A percentile compares a stretch with the other conserved stretches of the same genome.
Evolutionary conservation across 2,329 filamentous ascomycete species (phyloP).

Genomic region (Paradendryphiella salina): DNA sequence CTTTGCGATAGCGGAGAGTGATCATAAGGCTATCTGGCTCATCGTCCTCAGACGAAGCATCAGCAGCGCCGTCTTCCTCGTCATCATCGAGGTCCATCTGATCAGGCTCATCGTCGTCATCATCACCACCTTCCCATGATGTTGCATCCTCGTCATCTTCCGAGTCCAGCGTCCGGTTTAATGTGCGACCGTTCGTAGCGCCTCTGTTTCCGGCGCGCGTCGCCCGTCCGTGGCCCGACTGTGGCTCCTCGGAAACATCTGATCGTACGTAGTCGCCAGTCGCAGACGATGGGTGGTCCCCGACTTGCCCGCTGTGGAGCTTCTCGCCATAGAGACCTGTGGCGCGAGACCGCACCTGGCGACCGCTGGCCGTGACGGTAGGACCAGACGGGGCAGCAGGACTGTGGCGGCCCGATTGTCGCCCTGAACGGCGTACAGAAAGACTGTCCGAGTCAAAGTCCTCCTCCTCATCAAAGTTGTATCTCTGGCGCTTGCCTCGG

Average conservation of each 20-base stretch:
- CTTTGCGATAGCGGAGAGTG: conserved; percentile 58
- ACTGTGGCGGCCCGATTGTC: conserved; percentile 74
- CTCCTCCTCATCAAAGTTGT: conserved; percentile 92
- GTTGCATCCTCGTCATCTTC: conserved; percentile 67
- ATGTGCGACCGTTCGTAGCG: conserved; percentile 24
- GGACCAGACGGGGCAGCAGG: conserved; percentile 69
- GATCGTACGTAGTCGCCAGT: conserved; percentile 51
- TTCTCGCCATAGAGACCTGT: conserved; percentile 66
- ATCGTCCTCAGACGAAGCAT: conserved; percentile 39
- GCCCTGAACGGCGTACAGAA: conserved; percentile 64
- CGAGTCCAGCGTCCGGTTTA: conserved; percentile 55
- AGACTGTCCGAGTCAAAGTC: conserved; percentile 70
- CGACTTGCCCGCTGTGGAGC: conserved; percentile 58
- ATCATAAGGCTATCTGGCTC: conserved; percentile 66
- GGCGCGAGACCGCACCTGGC: conserved; percentile 72
- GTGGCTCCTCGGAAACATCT: conserved; percentile 53
- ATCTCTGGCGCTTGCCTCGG: conserved; percentile 92
- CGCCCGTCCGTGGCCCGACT: conserved; percentile 48
- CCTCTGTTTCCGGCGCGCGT: conserved; percentile 42
- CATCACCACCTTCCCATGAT: conserved; percentile 72
- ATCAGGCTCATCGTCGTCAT: conserved; percentile 72
- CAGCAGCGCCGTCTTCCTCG: conserved; percentile 53
- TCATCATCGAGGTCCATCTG: conserved; percentile 64
- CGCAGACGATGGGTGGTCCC: conserved; percentile 48
- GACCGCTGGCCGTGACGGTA: conserved; percentile 78